A percentile compares a stretch with the other conserved stretches of the same genome.
These are phyloP conservation scores for Tricholoma saponaceum DNA, from an alignment of 768 basidiomycete species.

Conservation along the genomic window DNA sequence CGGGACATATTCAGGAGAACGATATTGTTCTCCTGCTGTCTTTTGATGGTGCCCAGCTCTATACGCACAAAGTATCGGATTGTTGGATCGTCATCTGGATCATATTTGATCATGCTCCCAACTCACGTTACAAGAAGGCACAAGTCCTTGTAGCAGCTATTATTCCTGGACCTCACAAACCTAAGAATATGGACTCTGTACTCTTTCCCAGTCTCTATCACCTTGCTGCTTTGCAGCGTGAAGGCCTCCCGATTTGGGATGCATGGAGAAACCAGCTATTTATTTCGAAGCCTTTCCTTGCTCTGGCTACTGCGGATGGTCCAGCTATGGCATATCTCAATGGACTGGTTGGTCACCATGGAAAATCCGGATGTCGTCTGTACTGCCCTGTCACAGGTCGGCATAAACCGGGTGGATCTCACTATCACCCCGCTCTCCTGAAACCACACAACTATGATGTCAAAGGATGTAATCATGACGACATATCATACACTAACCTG, in stretches of 20 bases:
- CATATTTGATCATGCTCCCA: slow-evolving; percentile 18
- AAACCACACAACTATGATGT: neutral
- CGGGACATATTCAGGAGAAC: neutral
- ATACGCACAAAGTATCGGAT: slow-evolving; percentile 25
- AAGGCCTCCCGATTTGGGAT: slow-evolving; percentile 8
- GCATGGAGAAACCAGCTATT: slow-evolving; percentile 11
- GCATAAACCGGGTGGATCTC: neutral
- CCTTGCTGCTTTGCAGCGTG: too few species aligned
- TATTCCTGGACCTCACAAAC: slow-evolving; percentile 16
- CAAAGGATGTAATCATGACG: slow-evolving; percentile 15
- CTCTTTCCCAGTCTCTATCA: slow-evolving; percentile 15
- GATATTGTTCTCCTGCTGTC: slow-evolving; percentile 14
- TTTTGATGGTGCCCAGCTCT: slow-evolving; percentile 26
- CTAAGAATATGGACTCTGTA: slow-evolving; percentile 7
- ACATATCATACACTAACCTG: slow-evolving; percentile 13
- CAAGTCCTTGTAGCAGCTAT: slow-evolving; percentile 1
- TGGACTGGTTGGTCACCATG: neutral
- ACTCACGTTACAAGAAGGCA: slow-evolving; percentile 6
- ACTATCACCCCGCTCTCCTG: neutral
- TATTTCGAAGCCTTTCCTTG: slow-evolving; percentile 15
- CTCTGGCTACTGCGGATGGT: slow-evolving; percentile 10
- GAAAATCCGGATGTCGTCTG: neutral
- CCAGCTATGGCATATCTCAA: neutral
- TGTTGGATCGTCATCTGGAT: slow-evolving; percentile 28
- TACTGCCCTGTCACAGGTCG: neutral